Conservation (phyloP, 306 rosid species). For the Cucumis melo region DNA sequence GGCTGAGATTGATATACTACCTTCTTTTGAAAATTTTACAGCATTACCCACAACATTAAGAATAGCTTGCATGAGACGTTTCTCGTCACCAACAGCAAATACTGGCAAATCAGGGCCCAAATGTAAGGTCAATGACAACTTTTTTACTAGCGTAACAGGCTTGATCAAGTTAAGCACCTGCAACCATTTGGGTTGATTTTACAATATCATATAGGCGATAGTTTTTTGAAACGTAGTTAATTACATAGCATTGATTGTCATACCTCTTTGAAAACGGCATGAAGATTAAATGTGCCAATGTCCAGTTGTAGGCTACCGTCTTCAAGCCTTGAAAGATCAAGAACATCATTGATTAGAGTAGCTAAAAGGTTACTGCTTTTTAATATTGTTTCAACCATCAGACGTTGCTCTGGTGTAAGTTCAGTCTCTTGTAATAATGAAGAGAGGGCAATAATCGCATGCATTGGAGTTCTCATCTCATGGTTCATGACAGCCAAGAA, state of each 20-base stretch:
- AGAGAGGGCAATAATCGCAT: conserved; percentile 93
- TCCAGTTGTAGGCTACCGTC: conserved; percentile 96
- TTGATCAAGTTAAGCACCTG: conserved; percentile 79
- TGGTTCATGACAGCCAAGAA: conserved; percentile 98
- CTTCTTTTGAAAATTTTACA: conserved; percentile 90
- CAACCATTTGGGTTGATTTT: conserved; percentile 17
- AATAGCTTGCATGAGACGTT: conserved; percentile 78
- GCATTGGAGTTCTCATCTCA: conserved; percentile 99
- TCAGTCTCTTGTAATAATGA: conserved; percentile 92
- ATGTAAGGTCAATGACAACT: conserved; percentile 44
- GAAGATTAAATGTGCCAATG: conserved; percentile 59
- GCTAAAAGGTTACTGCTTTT: conserved; percentile 89
- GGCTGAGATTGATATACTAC: conserved; percentile 52
- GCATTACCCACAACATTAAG: conserved; percentile 92
- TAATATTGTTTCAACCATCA: conserved; percentile 86
- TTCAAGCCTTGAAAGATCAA: conserved; percentile 96
- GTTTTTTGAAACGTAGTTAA: conserved; percentile 1
- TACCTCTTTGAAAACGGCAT: conserved; percentile 74
- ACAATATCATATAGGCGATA: conserved; percentile 10
- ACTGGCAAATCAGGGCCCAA: conserved; percentile 67
- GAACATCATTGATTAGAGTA: conserved; percentile 81
- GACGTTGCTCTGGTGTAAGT: conserved; percentile 82
- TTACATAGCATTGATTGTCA: background rate
- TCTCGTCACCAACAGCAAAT: conserved; percentile 70
- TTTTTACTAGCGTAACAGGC: conserved; percentile 81